Base-by-base conservation (phyloP, 805 yeast species). In the Sugiyamaella smithiae region DNA sequence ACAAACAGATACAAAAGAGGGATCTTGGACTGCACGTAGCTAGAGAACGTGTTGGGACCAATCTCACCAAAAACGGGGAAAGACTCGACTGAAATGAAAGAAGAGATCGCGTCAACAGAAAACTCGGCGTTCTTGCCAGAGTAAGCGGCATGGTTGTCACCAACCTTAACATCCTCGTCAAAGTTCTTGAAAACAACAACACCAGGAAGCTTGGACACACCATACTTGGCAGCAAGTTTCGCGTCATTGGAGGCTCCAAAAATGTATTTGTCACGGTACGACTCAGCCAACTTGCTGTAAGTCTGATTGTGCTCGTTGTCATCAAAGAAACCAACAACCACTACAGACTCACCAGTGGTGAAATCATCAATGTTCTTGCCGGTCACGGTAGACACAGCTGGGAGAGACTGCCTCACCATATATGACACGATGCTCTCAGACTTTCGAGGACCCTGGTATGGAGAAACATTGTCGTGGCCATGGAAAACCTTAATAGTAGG, bases 1-100 rank as follows among this genome's bases (percentile, higher is more conserved):
- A 86, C 88, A 74, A 93, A 93, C 67, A 85, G 82, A 76, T 90
- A 91, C 47, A 88, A 95, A 57, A 93, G 71, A 54, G 99, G 99
- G 49, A 81, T 56, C 29, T 80, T 77, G 51, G 89, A 72, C 49
- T 75, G 70, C 77, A 87, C 80, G 75, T 90, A 93, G 36, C 74
- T 64, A 68, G 76, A 72, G 77, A 84, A 93, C 55, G 93, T 84
- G 46, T 78, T 74, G 57, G 93, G 89, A 62, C 81, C 82, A 56
- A 91, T 80, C 69, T 90, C 97, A 63, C 95, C 96, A 60, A 90
- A 84, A 61, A 78, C 75, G 49, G 97, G 97, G 65, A 85, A 77
- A 43, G 84, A 68, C 72, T 89, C 93, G 57, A 70, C 67, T 47
- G 69, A 67, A 57, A 82, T 69, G 64, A 83, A 84, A 29, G 68